Conservation (phyloP, 2,329 filamentous ascomycete genomes). For the Colletotrichum horii region DNA sequence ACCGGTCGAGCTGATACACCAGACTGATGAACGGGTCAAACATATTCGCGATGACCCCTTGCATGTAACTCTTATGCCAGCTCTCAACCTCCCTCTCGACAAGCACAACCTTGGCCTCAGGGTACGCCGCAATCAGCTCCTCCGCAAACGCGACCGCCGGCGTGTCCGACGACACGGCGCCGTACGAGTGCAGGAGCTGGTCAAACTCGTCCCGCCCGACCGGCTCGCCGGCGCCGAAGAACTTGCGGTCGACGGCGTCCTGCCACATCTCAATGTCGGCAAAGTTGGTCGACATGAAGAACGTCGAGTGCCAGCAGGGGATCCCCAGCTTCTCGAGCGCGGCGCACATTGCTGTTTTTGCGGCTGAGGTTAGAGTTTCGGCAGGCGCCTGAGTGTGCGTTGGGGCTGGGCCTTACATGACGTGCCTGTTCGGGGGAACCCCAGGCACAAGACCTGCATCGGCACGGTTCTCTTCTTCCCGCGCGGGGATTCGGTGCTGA, state of each 20-base stretch:
- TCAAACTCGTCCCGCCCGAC: constrained; percentile 23
- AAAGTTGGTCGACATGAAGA: constrained; percentile 24
- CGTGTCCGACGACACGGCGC: constrained; percentile 42
- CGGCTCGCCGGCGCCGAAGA: constrained; percentile 2
- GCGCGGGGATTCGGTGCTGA: constrained; percentile 22
- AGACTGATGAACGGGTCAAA: background rate
- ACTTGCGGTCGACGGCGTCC: constrained; percentile 25
- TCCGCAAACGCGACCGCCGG: constrained; percentile 39
- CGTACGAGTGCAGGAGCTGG: constrained; percentile 24
- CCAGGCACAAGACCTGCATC: constrained; percentile 25
- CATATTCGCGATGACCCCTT: background rate
- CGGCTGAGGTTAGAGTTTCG: background rate
- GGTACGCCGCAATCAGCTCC: constrained; percentile 46
- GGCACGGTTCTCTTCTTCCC: constrained; percentile 22
- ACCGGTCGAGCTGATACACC: background rate
- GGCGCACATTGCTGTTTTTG: constrained; percentile 16
- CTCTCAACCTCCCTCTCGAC: constrained; percentile 31
- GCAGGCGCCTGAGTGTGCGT: background rate
- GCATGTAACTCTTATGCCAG: constrained; percentile 29
- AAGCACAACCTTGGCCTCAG: constrained; percentile 45
- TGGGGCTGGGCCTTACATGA: constrained; percentile 13
- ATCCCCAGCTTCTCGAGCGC: constrained; percentile 23
- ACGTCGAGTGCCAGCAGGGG: constrained; percentile 23
- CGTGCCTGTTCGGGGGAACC: constrained; percentile 26
- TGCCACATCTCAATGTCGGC: constrained; percentile 27